Evolutionary conservation across 1,284 basidiomycete species (phyloP).

Genomic region (Cryptococcus sp.): DNA sequence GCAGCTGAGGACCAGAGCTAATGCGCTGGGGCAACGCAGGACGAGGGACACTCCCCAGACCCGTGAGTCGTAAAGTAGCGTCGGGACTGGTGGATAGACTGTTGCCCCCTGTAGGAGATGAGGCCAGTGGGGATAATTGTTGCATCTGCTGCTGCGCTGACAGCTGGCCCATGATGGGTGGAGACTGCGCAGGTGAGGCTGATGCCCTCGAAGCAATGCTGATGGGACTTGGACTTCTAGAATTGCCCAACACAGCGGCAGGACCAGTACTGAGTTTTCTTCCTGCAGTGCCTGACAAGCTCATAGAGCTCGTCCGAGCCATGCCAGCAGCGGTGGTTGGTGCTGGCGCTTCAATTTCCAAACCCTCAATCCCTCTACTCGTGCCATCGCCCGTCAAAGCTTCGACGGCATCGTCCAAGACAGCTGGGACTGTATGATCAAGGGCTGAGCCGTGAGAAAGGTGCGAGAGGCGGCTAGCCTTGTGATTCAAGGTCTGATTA

Average conservation of each 20-base stretch:
- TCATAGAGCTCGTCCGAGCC: slow-evolving; percentile 36
- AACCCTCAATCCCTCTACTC: slow-evolving; percentile 26
- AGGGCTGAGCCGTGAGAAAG: slow-evolving; percentile 43
- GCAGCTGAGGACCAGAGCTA: slow-evolving; percentile 42
- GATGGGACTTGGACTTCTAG: slow-evolving; percentile 35
- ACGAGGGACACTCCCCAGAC: slow-evolving; percentile 16
- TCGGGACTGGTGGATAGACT: slow-evolving; percentile 2
- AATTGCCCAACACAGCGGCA: slow-evolving; percentile 7
- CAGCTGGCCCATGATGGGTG: slow-evolving; percentile 36
- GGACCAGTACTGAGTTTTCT: slow-evolving; percentile 23
- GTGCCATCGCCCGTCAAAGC: slow-evolving; percentile 35
- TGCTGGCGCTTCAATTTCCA: slow-evolving; percentile 48
- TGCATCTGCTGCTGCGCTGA: slow-evolving; percentile 17
- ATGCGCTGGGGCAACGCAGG: slow-evolving; percentile 38
- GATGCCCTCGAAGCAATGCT: slow-evolving; percentile 21
- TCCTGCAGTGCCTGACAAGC: slow-evolving; percentile 14
- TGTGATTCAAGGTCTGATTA: slow-evolving; percentile 38
- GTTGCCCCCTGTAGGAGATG: too few relatives aligned
- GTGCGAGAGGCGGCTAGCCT: slow-evolving; percentile 40
- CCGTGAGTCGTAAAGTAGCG: not conserved
- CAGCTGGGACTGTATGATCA: slow-evolving; percentile 50
- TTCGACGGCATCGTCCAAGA: slow-evolving; percentile 52
- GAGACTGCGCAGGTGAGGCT: slow-evolving; percentile 27
- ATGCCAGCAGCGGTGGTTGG: slow-evolving; percentile 24
- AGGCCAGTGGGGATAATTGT: not conserved